Evolutionary conservation across 2,329 filamentous ascomycete genomes (phyloP).

Genomic region (Emergomyces orientalis): DNA sequence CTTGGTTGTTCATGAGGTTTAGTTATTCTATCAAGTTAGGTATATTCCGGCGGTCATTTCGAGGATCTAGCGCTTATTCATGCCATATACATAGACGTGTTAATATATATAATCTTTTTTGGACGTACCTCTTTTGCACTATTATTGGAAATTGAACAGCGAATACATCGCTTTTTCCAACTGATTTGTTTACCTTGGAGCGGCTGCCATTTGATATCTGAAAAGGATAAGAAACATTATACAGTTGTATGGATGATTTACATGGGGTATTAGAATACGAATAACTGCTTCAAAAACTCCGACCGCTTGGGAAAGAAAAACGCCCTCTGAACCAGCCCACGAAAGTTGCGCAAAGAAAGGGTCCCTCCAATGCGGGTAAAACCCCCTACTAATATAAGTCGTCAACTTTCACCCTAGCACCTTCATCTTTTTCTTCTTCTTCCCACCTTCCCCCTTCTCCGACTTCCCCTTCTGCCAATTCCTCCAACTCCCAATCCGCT

Average conservation of each 20-base stretch:
- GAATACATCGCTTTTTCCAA: not conserved
- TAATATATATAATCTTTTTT: not conserved
- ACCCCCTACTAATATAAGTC: not conserved
- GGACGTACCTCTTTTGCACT: not conserved
- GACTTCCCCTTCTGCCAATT: conserved; percentile 68
- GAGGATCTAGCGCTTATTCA: not conserved
- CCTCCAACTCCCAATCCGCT: conserved; percentile 88
- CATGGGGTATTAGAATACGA: not conserved
- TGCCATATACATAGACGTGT: not conserved
- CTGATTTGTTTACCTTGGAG: not conserved
- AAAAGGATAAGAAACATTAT: not conserved
- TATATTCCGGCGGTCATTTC: not conserved
- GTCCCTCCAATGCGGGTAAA: too few relatives aligned
- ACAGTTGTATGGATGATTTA: not conserved
- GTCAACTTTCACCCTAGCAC: conserved; percentile 32
- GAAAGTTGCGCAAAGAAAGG: not conserved
- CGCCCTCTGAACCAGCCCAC: not conserved
- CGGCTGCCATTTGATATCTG: not conserved
- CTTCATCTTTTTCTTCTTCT: conserved; percentile 47
- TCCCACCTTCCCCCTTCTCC: conserved; percentile 41
- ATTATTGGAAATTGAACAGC: not conserved
- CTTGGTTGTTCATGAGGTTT: not conserved
- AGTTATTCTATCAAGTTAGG: not conserved
- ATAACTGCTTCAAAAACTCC: conserved; percentile 3
- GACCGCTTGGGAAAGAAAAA: not conserved